phyloP scores from a whole-genome alignment of 768 basidiomycete species.

The Gloeopeniophorella convolvens region DNA sequence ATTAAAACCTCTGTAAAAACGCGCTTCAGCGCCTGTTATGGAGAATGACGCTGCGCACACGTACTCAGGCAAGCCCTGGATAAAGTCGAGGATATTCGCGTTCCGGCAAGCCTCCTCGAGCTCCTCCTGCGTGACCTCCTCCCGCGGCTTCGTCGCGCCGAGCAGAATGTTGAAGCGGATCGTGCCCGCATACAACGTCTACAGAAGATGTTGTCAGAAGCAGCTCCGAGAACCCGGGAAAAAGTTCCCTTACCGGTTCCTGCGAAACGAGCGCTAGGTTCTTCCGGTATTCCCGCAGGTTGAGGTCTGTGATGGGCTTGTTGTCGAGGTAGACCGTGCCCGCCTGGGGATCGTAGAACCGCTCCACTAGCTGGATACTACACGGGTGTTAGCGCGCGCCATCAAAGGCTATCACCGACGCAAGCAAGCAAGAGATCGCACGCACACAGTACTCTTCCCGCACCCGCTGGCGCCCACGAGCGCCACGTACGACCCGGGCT shows the following conservation, averaged over 20 bases:
- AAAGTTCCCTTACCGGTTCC: conserved; percentile 55
- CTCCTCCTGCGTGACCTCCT: conserved; percentile 80
- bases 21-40: too few species aligned
- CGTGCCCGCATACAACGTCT: conserved; percentile 83
- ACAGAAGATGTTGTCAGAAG: too few species aligned
- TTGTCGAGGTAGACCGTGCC: too few species aligned
- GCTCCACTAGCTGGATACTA: conserved; percentile 75
- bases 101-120: conserved; percentile 78
- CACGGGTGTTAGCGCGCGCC: conserved; percentile 13
- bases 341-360: conserved; percentile 88
- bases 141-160: conserved; percentile 68
- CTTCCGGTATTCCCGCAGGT: conserved; percentile 83
- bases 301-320: conserved; percentile 70
- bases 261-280: conserved; percentile 89
- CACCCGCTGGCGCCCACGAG: conserved; percentile 78
- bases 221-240: too few species aligned
- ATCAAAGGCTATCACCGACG: too few species aligned
- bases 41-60: conserved; percentile 24
- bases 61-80: conserved; percentile 72
- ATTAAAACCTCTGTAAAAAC: conserved; percentile 66
- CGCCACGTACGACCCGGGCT: conserved; percentile 76
- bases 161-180: conserved; percentile 88
- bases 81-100: conserved; percentile 91
- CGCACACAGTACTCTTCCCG: conserved; percentile 79
- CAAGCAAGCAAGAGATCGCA: conserved; percentile 6